Evolutionary conservation across 371 early-diverging fungal species (phyloP).

Genomic region (Mortierella sp.): DNA sequence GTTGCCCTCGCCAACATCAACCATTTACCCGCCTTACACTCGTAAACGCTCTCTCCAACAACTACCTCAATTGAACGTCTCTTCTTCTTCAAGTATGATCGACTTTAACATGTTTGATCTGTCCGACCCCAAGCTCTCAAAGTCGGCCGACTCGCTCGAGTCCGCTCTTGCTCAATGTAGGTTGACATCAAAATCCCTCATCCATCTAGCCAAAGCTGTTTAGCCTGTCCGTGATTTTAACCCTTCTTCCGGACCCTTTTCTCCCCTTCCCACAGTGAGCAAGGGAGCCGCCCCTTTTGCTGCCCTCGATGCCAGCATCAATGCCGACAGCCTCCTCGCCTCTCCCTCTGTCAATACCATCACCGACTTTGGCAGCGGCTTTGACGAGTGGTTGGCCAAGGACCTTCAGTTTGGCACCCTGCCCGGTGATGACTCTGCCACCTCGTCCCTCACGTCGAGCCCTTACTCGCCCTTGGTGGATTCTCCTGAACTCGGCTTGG

Average conservation of each 20-base stretch:
- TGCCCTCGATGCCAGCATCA: constrained; percentile 7
- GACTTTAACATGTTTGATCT: constrained; percentile 39
- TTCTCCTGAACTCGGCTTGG: constrained; percentile 39
- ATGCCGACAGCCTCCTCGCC: constrained; percentile 10
- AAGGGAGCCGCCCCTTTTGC: constrained; percentile 23
- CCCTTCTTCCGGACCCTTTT: neutral
- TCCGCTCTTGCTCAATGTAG: constrained; percentile 46
- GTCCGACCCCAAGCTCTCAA: constrained; percentile 40
- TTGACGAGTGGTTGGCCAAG: constrained; percentile 46
- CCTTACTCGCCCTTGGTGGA: constrained; percentile 33
- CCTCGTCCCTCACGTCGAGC: constrained; percentile 31
- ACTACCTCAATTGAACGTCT: constrained; percentile 3
- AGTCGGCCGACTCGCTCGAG: constrained; percentile 47
- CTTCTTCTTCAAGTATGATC: constrained; percentile 18
- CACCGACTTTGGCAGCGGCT: constrained; percentile 26
- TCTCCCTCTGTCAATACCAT: constrained; percentile 5
- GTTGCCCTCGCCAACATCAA: constrained; percentile 1
- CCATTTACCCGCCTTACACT: constrained; percentile 38
- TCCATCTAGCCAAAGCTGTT: too few species aligned
- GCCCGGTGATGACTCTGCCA: constrained; percentile 24
- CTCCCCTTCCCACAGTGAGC: constrained; percentile 17
- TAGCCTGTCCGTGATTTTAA: neutral
- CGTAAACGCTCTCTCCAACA: constrained; percentile 14
- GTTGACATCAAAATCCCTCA: constrained; percentile 4
- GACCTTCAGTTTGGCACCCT: constrained; percentile 42